phyloP scores from a whole-genome alignment of 2,329 filamentous ascomycete species.

The Fusarium albosuccineum region DNA sequence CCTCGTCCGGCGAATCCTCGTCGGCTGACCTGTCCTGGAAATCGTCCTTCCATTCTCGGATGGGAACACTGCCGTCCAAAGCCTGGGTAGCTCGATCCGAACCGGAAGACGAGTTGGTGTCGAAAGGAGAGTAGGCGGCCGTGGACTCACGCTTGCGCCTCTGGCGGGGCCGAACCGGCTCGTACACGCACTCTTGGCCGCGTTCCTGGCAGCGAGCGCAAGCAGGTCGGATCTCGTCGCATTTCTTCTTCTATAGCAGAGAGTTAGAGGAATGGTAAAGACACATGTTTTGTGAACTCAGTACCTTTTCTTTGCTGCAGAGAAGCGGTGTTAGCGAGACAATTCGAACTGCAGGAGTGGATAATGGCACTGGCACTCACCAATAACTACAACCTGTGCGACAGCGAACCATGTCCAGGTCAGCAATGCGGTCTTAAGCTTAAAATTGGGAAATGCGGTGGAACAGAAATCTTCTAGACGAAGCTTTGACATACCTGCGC shows the following conservation, averaged over 20 bases:
- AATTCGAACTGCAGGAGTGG: conserved; percentile 10
- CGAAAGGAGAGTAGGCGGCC: conserved; percentile 30
- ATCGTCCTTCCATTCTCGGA: conserved; percentile 30
- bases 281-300: background rate
- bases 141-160: conserved; percentile 51
- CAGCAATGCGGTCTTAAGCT: conserved; percentile 17
- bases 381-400: conserved; percentile 64
- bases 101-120: conserved; percentile 37
- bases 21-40: conserved; percentile 31
- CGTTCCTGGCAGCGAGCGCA: conserved; percentile 66
- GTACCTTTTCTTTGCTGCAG: conserved; percentile 65
- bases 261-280: conserved; percentile 16
- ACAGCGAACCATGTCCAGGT: conserved; percentile 21
- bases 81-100: conserved; percentile 35
- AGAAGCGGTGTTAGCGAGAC: conserved; percentile 29
- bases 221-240: conserved; percentile 64
- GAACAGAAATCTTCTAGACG: conserved; percentile 17
- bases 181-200: conserved; percentile 63
- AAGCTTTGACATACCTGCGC: conserved; percentile 50
- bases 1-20: conserved; percentile 33
- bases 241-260: conserved; percentile 67
- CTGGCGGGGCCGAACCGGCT: conserved; percentile 58
- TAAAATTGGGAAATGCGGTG: conserved; percentile 12
- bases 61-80: conserved; percentile 18
- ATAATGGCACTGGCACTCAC: conserved; percentile 51